Evolutionary conservation across 345 rosid species (phyloP), one percentile per base, ranked within the genome.

Genomic region (Rhizophora apiculata): DNA sequence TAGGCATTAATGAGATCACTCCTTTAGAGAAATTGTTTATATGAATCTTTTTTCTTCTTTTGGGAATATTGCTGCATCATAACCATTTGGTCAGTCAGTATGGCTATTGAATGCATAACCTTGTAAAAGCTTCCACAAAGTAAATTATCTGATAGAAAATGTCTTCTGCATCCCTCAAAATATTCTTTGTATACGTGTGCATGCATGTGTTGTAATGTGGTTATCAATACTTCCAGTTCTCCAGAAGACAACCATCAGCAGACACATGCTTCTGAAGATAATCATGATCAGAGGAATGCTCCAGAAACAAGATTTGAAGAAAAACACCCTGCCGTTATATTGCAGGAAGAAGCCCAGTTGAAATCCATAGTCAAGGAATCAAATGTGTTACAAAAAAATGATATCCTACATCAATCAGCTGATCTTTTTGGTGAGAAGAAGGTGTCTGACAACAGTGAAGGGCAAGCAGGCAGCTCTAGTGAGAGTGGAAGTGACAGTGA

Each of bases 401-500:
- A 85, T 76, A 75, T 81, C 54, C 85, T 82, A 74, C 85, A 79
- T 54, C 72, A 72, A 65, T 87, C 89, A 43, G 93, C 91, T 61
- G 88, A 85, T 76, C 52, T 82, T 62, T 80, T 73, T 71, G 85
- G 88, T 65, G 96, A 81, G 74, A 87, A 81, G 78, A 87, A 89
- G 75, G 78, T 73, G 48, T 85, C 86, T 62, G 91, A 86, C 76
- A 78, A 83, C 70, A 82, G 86, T 68, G 96, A 86, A 77, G 89
- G 82, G 74, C 87, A 72, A 64, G 88, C 84, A 48, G 83, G 72
- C 71, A 88, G 92, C 84, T 91, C 96, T 77, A 89, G 97, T 62
- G 92, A 86, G 70, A 91, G 92, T 66, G 94, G 81, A 73, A 89
- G 94, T 74, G 93, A 85, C 65, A 88, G 93, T 59, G 92, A 79